Conservation (phyloP, 2,329 filamentous ascomycete species). For the Microsporum canis region DNA sequence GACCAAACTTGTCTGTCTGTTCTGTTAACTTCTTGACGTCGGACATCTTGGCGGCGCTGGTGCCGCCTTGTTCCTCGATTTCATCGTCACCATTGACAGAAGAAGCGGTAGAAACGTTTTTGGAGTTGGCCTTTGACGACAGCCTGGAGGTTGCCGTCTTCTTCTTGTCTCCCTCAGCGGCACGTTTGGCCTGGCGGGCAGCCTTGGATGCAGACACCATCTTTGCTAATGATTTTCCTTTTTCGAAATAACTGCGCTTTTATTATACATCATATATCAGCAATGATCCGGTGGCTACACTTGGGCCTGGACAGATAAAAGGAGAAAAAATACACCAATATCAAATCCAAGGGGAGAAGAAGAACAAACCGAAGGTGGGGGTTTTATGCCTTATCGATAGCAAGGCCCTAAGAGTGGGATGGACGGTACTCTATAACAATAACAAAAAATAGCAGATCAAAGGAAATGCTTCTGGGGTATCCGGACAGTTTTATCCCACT, state of each 20-base stretch:
- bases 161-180: slow-evolving; percentile 60
- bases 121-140: slow-evolving; percentile 55
- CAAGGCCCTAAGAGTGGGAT: slow-evolving; percentile 17
- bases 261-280: background rate
- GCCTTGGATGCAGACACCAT: slow-evolving; percentile 62
- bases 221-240: slow-evolving; percentile 17
- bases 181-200: slow-evolving; percentile 55
- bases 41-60: slow-evolving; percentile 59
- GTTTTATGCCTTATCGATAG: slow-evolving; percentile 34
- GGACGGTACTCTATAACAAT: background rate
- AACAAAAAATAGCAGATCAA: background rate
- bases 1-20: slow-evolving; percentile 90
- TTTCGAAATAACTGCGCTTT: background rate
- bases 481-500: background rate
- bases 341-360: slow-evolving; percentile 3
- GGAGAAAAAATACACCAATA: slow-evolving; percentile 21
- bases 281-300: background rate
- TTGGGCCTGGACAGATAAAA: slow-evolving; percentile 4
- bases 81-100: slow-evolving; percentile 63
- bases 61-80: slow-evolving; percentile 58
- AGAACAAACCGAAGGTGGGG: slow-evolving; percentile 13
- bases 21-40: slow-evolving; percentile 77
- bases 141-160: slow-evolving; percentile 63
- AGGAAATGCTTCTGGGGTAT: background rate
- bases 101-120: slow-evolving; percentile 50